Evolutionary conservation across 2,329 filamentous ascomycete species (phyloP).

Genomic region (Sporothrix phasma): DNA sequence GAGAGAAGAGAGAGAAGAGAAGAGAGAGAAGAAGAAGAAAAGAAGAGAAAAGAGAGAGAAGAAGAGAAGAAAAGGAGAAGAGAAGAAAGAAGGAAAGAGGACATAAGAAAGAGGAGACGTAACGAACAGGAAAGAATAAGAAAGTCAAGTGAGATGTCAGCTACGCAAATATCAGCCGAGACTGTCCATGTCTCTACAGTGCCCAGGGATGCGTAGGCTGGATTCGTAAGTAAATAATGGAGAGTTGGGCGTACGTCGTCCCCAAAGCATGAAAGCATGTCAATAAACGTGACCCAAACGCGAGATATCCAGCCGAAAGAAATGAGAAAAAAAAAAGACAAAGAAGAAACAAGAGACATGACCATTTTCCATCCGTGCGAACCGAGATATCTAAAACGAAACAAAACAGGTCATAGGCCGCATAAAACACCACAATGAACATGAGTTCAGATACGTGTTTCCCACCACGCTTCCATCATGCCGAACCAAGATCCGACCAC

Average conservation of each 20-base stretch:
- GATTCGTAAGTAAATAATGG: not conserved
- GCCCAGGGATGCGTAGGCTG: not conserved
- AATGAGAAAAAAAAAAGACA: not conserved
- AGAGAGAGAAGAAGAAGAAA: not conserved
- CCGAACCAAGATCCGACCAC: constrained; percentile 11
- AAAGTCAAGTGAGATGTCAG: too few relatives aligned
- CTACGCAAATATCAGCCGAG: too few relatives aligned
- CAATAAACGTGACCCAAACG: not conserved
- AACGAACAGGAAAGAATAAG: too few relatives aligned
- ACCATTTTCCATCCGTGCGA: not conserved
- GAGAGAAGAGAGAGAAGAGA: not conserved
- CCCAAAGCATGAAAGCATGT: not conserved
- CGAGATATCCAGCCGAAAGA: not conserved
- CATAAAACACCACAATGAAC: not conserved
- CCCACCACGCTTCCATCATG: not conserved
- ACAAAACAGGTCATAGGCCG: not conserved
- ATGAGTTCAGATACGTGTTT: not conserved
- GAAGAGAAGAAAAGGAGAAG: not conserved
- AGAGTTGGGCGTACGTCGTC: too few relatives aligned
- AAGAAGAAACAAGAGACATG: not conserved
- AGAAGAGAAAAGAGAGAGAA: not conserved
- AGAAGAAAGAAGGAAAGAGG: too few relatives aligned
- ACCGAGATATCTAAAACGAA: not conserved
- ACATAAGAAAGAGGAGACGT: too few relatives aligned
- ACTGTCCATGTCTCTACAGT: too few relatives aligned